Conservation (phyloP, 495 filamentous ascomycete genomes). For the Lineolata rhizophorae region DNA sequence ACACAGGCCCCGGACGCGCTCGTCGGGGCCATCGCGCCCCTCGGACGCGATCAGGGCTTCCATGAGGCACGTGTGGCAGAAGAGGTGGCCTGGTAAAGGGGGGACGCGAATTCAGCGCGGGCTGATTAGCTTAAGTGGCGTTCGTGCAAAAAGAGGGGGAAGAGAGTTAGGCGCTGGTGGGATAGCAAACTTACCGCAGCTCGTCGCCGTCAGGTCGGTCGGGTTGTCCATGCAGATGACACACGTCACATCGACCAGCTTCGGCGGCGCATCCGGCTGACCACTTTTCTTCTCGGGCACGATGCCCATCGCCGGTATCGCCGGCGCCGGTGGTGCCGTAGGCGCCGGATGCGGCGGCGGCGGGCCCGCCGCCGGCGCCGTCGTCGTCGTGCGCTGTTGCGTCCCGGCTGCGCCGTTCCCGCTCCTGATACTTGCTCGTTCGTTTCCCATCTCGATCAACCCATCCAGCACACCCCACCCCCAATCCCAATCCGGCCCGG, state of each 20-base stretch:
- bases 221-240: slow-evolving; percentile 73
- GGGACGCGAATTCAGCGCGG: neutral
- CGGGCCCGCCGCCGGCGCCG: too few relatives aligned
- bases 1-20: slow-evolving; percentile 12
- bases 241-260: slow-evolving; percentile 39
- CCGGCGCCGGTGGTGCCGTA: slow-evolving; percentile 23
- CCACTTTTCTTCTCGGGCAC: slow-evolving; percentile 25
- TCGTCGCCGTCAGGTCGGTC: slow-evolving; percentile 50
- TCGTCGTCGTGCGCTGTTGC: too few relatives aligned
- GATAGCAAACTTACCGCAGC: slow-evolving; percentile 45
- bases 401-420: too few relatives aligned
- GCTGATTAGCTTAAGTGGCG: too few relatives aligned
- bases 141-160: too few relatives aligned
- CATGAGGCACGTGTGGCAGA: slow-evolving; percentile 65
- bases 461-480: too few relatives aligned
- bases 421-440: too few relatives aligned
- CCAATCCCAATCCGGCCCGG: too few relatives aligned
- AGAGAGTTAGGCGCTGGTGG: too few relatives aligned
- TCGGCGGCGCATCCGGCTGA: slow-evolving; percentile 28
- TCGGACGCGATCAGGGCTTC: slow-evolving; percentile 44
- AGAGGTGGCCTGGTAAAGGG: slow-evolving; percentile 45
- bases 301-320: slow-evolving; percentile 35
- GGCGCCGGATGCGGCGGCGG: neutral
- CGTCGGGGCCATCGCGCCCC: slow-evolving; percentile 13
- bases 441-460: too few relatives aligned